Base-by-base conservation (phyloP, 202 grass and related monocot genomes). In the Brachypodium distachyon region DNA sequence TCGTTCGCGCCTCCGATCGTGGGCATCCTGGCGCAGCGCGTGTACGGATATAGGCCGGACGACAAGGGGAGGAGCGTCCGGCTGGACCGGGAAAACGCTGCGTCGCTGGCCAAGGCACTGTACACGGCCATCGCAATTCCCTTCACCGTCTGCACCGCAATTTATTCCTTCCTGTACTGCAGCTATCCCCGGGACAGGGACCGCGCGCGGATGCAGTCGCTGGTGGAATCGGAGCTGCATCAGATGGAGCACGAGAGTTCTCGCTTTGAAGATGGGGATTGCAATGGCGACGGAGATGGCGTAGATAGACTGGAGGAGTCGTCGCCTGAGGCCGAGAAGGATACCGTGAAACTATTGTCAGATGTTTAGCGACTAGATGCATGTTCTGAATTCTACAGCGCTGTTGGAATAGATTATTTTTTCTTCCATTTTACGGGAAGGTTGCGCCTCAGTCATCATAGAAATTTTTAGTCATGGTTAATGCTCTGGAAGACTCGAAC, bases 81-180 rank as follows among this genome's bases (percentile, higher is more conserved):
- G 4, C 61, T 52, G 3, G 90, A 97, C 66, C 31, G 77, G 16
- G 80, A 82, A 40, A 92, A 92, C 34, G 89, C 85, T 2, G 75
- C 68, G 18, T 97, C 93, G 39, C 70, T 97, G 12, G 88, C 90
- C 63, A 93, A 97, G 78, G 90, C 90, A 18, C 55, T 97, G 0
- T 97, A 93, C 88, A 89, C 77, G 25, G 70, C 83, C n/a, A 90
- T 93, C 16, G 82, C 88, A 0, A 89, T 97, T 39, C 93, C 93
- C 0, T 91, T 89, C 83, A 52, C 76, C 0, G 11, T 93, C 4
- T 97, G 90, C 79, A 44, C 64, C 34, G 79, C 81, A 64, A 90
- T 93, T 36, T 97, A 93, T 82, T 97, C 86, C 1, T 91, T 97
- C 78, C 47, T 97, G 9, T 93, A 97, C 78, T 87, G 83, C 61